Conservation (phyloP, 2,329 filamentous ascomycete genomes). For the Neofusicoccum parvum region DNA sequence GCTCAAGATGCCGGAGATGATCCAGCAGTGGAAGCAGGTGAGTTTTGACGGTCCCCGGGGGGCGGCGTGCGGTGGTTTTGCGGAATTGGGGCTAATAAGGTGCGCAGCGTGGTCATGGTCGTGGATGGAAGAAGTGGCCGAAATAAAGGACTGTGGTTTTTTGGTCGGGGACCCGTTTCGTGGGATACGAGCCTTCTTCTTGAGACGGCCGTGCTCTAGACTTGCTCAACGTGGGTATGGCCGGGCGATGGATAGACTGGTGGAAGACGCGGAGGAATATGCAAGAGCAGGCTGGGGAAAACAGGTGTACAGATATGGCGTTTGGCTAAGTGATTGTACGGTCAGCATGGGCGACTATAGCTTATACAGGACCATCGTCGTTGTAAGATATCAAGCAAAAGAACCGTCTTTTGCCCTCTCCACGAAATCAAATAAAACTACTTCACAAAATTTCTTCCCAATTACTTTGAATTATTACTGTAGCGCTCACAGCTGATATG, state of each 20-base stretch:
- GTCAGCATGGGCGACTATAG: neutral
- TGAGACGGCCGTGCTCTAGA: neutral
- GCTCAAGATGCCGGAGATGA: slow-evolving; percentile 90
- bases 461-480: neutral
- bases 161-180: neutral
- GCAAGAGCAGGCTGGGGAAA: neutral
- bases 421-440: neutral
- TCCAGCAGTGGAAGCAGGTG: slow-evolving; percentile 92
- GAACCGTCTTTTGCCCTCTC: neutral
- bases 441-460: neutral
- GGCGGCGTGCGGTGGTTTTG: slow-evolving; percentile 3
- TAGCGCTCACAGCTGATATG: neutral
- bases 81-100: slow-evolving; percentile 37
- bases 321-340: neutral
- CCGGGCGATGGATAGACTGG: neutral
- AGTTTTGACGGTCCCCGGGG: slow-evolving; percentile 31
- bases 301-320: slow-evolving; percentile 7
- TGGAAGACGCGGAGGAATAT: neutral
- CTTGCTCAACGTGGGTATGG: neutral
- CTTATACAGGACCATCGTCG: neutral
- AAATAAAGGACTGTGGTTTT: slow-evolving; percentile 43
- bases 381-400: slow-evolving; percentile 12
- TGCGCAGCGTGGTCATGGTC: slow-evolving; percentile 66
- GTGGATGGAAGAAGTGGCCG: slow-evolving; percentile 75
- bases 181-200: too few relatives aligned